Percentiles rank a stretch among this genome's conserved stretches.
Conservation (phyloP, 148 eudicot species). For the Rhododendron vialii region DNA sequence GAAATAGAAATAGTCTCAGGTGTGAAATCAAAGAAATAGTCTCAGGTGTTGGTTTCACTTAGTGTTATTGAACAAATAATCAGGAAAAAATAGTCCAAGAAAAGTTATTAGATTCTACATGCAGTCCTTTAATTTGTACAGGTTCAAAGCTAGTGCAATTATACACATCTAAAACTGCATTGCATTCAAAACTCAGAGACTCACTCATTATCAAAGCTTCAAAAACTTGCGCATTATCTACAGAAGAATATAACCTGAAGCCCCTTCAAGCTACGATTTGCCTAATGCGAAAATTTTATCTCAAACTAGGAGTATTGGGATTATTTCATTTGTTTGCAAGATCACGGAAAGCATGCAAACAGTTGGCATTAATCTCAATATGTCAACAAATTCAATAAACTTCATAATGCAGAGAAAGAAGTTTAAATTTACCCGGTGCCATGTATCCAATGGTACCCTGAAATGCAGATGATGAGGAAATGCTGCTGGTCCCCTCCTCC, state of each 20-base stretch:
- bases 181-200: background rate
- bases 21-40: background rate
- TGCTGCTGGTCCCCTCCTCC: constrained; percentile 31
- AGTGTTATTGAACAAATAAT: background rate
- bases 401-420: background rate
- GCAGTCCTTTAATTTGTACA: background rate
- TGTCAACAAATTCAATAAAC: background rate
- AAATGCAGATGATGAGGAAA: constrained; percentile 57
- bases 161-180: background rate
- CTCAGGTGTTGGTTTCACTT: background rate
- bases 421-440: constrained; percentile 70
- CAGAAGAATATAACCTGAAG: background rate
- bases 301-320: background rate
- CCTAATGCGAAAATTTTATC: background rate
- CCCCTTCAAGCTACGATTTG: background rate
- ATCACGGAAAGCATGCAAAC: background rate
- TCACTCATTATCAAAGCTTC: background rate
- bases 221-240: background rate
- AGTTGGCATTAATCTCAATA: background rate
- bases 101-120: background rate
- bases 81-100: background rate
- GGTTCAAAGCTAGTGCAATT: background rate
- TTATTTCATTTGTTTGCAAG: background rate
- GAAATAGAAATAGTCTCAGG: background rate
- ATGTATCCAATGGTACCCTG: constrained; percentile 90